Evolutionary conservation across 2,329 filamentous ascomycete species (phyloP).

Genomic region (Fusarium tuaranense): DNA sequence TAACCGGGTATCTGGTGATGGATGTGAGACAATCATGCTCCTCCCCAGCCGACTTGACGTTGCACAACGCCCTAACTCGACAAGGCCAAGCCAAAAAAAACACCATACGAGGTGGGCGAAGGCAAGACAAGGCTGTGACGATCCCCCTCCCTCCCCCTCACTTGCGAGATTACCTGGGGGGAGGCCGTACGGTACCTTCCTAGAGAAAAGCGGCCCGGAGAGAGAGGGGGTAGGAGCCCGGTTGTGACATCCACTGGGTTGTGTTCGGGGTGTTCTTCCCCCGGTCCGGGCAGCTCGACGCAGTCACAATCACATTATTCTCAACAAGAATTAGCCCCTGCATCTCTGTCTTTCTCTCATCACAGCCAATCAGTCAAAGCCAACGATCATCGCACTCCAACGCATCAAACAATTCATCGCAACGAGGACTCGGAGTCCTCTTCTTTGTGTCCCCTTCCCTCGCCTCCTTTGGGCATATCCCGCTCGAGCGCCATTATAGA

Average conservation of each 20-base stretch:
- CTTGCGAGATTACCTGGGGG: neutral
- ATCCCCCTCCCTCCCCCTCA: neutral
- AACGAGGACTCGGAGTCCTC: neutral
- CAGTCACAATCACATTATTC: neutral
- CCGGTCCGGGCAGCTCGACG: neutral
- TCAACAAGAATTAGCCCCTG: neutral
- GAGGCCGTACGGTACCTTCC: neutral
- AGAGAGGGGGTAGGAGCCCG: neutral
- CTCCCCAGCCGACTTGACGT: neutral
- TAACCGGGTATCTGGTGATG: neutral
- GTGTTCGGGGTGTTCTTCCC: neutral
- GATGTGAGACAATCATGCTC: neutral
- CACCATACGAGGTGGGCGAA: neutral
- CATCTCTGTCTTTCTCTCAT: neutral
- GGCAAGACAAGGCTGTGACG: neutral
- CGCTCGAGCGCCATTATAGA: neutral
- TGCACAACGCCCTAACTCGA: neutral
- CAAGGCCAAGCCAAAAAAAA: neutral
- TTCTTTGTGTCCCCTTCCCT: neutral
- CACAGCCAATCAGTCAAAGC: neutral
- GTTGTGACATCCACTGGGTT: neutral
- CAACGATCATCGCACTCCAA: neutral
- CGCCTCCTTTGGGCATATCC: neutral
- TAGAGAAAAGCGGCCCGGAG: neutral
- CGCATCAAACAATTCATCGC: neutral